phyloP scores from a whole-genome alignment of 164 flowering plant species.

The Aristolochia contorta region DNA sequence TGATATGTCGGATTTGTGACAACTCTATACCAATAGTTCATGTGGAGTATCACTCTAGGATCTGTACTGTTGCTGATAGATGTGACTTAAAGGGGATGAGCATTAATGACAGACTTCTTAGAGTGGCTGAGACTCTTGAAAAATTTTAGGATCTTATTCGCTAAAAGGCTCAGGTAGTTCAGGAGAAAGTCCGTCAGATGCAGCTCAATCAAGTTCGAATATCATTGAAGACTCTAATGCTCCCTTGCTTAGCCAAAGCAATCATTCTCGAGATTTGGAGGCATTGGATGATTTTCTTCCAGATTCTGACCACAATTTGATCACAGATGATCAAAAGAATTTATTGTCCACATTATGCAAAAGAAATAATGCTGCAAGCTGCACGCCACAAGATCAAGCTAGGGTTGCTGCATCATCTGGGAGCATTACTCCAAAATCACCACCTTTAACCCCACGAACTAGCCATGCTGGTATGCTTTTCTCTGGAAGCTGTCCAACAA shows the following conservation, averaged over 20 bases:
- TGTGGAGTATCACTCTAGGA: slow-evolving; percentile 91
- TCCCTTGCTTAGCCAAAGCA: slow-evolving; percentile 27
- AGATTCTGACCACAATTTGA: slow-evolving; percentile 35
- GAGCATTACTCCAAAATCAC: slow-evolving; percentile 80
- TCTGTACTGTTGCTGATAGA: slow-evolving; percentile 90
- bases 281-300: slow-evolving; percentile 40
- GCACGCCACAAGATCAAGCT: slow-evolving; percentile 17
- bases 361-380: slow-evolving; percentile 4
- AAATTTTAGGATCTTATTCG: slow-evolving; percentile 61
- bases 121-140: slow-evolving; percentile 90
- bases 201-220: slow-evolving; percentile 28
- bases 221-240: slow-evolving; percentile 32
- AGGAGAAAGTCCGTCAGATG: slow-evolving; percentile 39
- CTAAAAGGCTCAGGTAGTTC: slow-evolving; percentile 47
- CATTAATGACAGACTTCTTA: slow-evolving; percentile 80
- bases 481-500: slow-evolving; percentile 40
- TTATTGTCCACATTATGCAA: slow-evolving; percentile 35
- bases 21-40: slow-evolving; percentile 84
- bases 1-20: slow-evolving; percentile 97
- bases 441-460: slow-evolving; percentile 59
- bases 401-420: slow-evolving; percentile 46
- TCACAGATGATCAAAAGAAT: slow-evolving; percentile 37
- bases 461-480: slow-evolving; percentile 62
- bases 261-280: slow-evolving; percentile 27
- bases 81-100: slow-evolving; percentile 87